phyloP scores from a whole-genome alignment of 1,284 basidiomycete species.

The Albatrellus sp. region DNA sequence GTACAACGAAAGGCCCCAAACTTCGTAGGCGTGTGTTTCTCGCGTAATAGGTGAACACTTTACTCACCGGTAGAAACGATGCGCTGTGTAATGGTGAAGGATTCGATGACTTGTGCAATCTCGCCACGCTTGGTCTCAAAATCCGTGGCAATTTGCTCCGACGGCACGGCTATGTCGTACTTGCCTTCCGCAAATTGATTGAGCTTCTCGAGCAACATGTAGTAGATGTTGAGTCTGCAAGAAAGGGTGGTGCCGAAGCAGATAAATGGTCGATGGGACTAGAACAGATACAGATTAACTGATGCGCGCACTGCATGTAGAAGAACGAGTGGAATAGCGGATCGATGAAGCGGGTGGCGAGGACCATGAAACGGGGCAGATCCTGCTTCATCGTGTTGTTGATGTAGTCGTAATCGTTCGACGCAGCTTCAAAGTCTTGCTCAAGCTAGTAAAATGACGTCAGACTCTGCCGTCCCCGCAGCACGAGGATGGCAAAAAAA shows the following conservation, averaged over 20 bases:
- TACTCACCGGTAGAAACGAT: conserved; percentile 72
- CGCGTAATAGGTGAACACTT: not conserved
- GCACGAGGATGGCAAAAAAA: not conserved
- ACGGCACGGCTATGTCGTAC: conserved; percentile 59
- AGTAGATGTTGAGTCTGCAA: conserved; percentile 81
- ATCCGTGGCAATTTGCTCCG: conserved; percentile 63
- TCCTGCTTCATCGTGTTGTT: conserved; percentile 90
- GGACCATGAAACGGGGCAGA: conserved; percentile 81
- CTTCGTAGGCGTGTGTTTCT: too few species aligned
- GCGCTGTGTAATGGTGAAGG: conserved; percentile 68
- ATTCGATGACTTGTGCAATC: conserved; percentile 64
- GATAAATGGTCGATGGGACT: not conserved
- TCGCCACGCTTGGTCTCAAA: conserved; percentile 78
- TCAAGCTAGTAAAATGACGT: conserved; percentile 53
- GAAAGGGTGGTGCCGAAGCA: not conserved
- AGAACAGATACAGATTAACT: not conserved
- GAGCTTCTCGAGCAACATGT: conserved; percentile 87
- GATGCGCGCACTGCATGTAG: conserved; percentile 87
- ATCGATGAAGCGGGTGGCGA: conserved; percentile 85
- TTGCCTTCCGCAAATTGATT: conserved; percentile 79
- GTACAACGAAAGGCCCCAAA: conserved; percentile 5
- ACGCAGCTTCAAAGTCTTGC: conserved; percentile 93
- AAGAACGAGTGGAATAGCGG: conserved; percentile 97
- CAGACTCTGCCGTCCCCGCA: not conserved
- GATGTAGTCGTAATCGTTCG: conserved; percentile 94